phyloP scores from a whole-genome alignment of 257 asterid genomes.

The Forsythia viridissima region DNA sequence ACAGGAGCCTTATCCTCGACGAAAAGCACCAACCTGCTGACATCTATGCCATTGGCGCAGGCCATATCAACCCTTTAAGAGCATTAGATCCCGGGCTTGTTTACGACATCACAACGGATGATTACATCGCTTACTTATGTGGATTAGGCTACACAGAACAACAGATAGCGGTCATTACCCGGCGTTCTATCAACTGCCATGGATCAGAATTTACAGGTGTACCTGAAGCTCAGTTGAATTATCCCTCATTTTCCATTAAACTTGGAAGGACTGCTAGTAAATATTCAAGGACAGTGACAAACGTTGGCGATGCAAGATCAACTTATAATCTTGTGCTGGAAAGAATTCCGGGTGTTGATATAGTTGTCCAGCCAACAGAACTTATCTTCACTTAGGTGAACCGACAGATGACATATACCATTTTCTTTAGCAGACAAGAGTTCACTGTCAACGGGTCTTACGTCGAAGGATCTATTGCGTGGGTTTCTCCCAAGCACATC shows the following conservation, averaged over 20 bases:
- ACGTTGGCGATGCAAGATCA: slow-evolving; percentile 38
- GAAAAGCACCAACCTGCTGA: slow-evolving; percentile 6
- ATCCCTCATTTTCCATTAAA: slow-evolving; percentile 38
- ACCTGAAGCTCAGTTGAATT: slow-evolving; percentile 35
- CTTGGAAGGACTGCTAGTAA: background rate
- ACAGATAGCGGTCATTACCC: slow-evolving; percentile 22
- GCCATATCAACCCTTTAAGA: slow-evolving; percentile 35
- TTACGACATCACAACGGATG: slow-evolving; percentile 21
- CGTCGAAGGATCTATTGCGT: slow-evolving; percentile 31
- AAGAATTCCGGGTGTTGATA: slow-evolving; percentile 13
- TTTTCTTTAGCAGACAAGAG: slow-evolving; percentile 22
- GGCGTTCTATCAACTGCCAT: slow-evolving; percentile 13
- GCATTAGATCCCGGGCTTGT: slow-evolving; percentile 41
- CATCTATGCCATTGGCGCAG: slow-evolving; percentile 32
- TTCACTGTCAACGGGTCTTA: background rate
- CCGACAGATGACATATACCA: slow-evolving; percentile 17
- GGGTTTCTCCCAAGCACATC: slow-evolving; percentile 25
- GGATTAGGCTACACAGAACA: slow-evolving; percentile 13
- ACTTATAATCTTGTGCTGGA: slow-evolving; percentile 16
- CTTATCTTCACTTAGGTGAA: slow-evolving; percentile 23
- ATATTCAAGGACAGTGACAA: slow-evolving; percentile 43
- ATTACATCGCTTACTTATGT: slow-evolving; percentile 37
- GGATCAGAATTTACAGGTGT: too few relatives aligned
- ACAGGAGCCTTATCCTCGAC: slow-evolving; percentile 16
- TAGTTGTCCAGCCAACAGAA: slow-evolving; percentile 22